Evolutionary conservation across 2,329 filamentous ascomycete species (phyloP).

Genomic region (Ceratocystis huliohia): DNA sequence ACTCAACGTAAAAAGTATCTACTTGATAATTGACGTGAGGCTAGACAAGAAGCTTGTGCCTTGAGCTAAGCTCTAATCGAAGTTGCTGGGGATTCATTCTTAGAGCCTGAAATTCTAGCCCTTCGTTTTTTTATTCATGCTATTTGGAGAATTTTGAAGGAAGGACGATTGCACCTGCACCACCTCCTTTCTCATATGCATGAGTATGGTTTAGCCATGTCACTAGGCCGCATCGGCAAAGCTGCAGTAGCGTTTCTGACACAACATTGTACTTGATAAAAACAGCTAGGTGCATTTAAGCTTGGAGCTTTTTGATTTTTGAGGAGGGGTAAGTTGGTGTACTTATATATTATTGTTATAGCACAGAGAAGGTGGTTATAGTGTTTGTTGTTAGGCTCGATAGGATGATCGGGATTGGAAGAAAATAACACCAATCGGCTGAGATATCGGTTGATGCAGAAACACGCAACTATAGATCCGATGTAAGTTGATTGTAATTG

Average conservation of each 20-base stretch:
- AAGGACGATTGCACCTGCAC: neutral
- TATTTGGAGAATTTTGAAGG: neutral
- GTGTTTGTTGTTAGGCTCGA: neutral
- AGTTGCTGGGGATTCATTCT: neutral
- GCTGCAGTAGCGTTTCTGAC: neutral
- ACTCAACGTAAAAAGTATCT: neutral
- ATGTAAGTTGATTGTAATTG: too few species aligned
- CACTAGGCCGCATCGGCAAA: neutral
- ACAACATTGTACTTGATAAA: neutral
- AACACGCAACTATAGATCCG: too few species aligned
- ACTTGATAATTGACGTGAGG: too few species aligned
- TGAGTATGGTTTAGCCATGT: neutral
- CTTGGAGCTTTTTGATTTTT: neutral
- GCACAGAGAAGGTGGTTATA: too few species aligned
- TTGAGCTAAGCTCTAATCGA: neutral
- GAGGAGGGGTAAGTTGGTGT: neutral
- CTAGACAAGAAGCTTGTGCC: neutral
- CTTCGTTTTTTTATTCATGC: neutral
- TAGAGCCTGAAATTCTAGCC: neutral
- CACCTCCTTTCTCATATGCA: neutral
- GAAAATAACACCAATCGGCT: too few species aligned
- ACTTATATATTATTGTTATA: neutral
- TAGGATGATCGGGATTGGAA: too few species aligned
- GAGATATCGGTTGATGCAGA: too few species aligned
- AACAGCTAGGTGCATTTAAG: constrained; percentile 11